Conservation (phyloP, 164 flowering plant species). For the Vitis rotundifolia region DNA sequence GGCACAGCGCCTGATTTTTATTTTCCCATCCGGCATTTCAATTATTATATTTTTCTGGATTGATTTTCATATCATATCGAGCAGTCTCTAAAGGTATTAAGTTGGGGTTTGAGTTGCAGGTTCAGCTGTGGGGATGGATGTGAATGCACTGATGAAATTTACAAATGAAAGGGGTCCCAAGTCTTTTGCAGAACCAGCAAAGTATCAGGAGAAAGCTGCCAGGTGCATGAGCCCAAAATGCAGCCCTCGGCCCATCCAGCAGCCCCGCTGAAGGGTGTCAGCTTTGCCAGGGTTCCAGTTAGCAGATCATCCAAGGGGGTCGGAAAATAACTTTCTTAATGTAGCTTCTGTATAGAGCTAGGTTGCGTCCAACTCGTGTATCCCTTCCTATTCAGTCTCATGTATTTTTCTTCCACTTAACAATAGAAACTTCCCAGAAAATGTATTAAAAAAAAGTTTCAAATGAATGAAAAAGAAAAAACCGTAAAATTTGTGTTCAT, state of each 20-base stretch:
- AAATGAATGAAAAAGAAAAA: no score
- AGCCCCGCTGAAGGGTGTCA: slow-evolving; percentile 41
- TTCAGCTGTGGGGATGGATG: slow-evolving; percentile 19
- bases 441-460: slow-evolving; percentile 11
- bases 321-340: background rate
- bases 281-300: background rate
- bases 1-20: no score
- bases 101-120: background rate
- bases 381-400: slow-evolving; percentile 21
- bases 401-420: slow-evolving; percentile 6
- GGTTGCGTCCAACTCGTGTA: slow-evolving; percentile 20
- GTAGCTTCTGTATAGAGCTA: slow-evolving; percentile 39
- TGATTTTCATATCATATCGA: no score
- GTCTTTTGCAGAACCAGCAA: slow-evolving; percentile 27
- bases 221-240: slow-evolving; percentile 40
- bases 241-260: slow-evolving; percentile 39
- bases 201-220: slow-evolving; percentile 50
- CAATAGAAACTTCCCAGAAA: slow-evolving; percentile 1
- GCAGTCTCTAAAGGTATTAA: no score
- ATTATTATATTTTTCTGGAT: no score
- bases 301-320: background rate
- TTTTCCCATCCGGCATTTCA: no score
- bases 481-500: no score
- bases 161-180: slow-evolving; percentile 23
- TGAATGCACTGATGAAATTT: slow-evolving; percentile 28